A percentile compares a stretch with the other conserved stretches of the same genome.
phyloP scores from a whole-genome alignment of 768 basidiomycete genomes.

The Tylopilus sp. region DNA sequence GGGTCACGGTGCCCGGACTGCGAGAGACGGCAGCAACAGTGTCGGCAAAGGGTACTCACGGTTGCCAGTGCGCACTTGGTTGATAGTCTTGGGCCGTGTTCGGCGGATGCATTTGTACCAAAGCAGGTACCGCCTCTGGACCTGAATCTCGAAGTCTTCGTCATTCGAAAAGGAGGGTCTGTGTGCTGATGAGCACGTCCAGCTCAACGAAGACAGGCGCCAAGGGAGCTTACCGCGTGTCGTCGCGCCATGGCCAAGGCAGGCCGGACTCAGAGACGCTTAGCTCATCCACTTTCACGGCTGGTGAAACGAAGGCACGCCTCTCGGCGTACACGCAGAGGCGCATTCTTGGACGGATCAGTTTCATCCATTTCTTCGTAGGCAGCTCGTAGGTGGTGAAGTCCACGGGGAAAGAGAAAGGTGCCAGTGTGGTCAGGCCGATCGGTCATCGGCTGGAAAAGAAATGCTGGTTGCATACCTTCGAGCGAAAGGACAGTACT shows the following conservation, averaged over 20 bases:
- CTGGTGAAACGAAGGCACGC: constrained; percentile 15
- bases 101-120: constrained; percentile 26
- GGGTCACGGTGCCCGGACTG: background rate
- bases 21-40: background rate
- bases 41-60: constrained; percentile 7
- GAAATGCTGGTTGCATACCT: constrained; percentile 11
- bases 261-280: background rate
- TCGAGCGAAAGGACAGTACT: constrained; percentile 8
- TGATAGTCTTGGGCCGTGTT: constrained; percentile 16
- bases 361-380: constrained; percentile 15
- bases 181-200: constrained; percentile 1
- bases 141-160: constrained; percentile 17
- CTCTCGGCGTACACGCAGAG: constrained; percentile 14
- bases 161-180: constrained; percentile 18
- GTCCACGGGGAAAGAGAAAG: constrained; percentile 11
- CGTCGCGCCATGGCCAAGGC: constrained; percentile 17
- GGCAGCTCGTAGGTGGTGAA: constrained; percentile 25
- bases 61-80: constrained; percentile 22
- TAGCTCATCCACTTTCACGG: constrained; percentile 4
- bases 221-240: constrained; percentile 14
- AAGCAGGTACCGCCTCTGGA: constrained; percentile 19
- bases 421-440: background rate
- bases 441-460: background rate
- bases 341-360: constrained; percentile 22
- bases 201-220: too few relatives aligned